A percentile compares a stretch with the other conserved stretches of the same genome.
Evolutionary conservation across 2,329 filamentous ascomycete genomes (phyloP).

Genomic region (Beauveria asiatica): DNA sequence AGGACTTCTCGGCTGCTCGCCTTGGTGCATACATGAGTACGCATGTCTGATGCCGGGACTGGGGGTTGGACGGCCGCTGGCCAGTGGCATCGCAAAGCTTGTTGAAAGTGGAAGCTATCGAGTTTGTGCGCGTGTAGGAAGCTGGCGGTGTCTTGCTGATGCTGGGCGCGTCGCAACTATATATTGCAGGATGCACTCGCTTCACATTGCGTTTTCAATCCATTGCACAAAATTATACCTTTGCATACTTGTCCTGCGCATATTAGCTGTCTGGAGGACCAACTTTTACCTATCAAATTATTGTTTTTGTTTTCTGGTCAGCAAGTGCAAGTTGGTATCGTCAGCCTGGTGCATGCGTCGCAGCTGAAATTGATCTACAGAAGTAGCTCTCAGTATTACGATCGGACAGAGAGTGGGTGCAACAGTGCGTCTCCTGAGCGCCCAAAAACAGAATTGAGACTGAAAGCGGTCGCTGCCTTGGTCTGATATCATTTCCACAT

Average conservation of each 20-base stretch:
- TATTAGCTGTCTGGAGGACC: too few species aligned
- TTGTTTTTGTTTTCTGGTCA: neutral
- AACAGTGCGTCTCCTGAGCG: too few species aligned
- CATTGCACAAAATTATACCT: neutral
- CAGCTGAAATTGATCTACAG: neutral
- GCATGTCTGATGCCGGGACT: slow-evolving; percentile 1
- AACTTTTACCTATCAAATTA: neutral
- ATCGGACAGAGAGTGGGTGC: too few species aligned
- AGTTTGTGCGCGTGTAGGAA: neutral
- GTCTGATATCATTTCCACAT: too few species aligned
- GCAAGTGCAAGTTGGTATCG: neutral
- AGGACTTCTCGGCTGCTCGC: neutral
- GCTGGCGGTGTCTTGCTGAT: neutral
- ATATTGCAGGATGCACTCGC: neutral
- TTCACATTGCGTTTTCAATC: neutral
- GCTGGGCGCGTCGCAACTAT: neutral
- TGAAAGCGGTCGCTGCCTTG: too few species aligned
- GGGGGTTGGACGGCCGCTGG: neutral
- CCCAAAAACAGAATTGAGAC: too few species aligned
- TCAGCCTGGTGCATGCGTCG: neutral
- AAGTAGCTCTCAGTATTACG: neutral
- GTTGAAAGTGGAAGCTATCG: neutral
- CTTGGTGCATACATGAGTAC: neutral
- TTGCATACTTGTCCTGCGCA: neutral
- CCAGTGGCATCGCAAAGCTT: neutral